Evolutionary conservation across 208 protist genomes (phyloP), one percentile per base, ranked within the genome.

Genomic region (Crithidia bombi): DNA sequence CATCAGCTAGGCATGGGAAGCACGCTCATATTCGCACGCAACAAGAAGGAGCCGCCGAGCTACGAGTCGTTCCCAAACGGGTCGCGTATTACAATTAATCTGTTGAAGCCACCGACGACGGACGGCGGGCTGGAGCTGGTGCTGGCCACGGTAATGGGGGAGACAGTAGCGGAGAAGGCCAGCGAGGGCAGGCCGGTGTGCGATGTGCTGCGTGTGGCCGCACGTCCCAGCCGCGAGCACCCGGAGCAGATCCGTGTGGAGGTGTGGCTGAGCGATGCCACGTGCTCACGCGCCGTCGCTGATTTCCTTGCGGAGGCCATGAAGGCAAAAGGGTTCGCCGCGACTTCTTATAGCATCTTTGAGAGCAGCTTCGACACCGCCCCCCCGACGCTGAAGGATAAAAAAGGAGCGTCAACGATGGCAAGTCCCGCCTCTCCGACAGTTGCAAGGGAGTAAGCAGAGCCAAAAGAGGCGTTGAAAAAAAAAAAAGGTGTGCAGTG

Each of bases 11-110:
- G 79, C 49, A 83, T 84, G 38, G 89, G 91, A 38, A 90, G 82
- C 75, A 92, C 82, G 21, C 86, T 91, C 74, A 90, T 96, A 43
- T 90, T 96, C 56, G 73, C 91, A 0, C 85, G 91, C 44, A 83
- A 94, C 43, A 86, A 91, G 65, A 90, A 92, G 76, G 85, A 93
- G 64, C 70, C 70, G n/a, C 79, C 91, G 28, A 92, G 81, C 75
- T 96, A 88, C 76, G 91, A 96, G 72, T 79, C 82, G n/a, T 94
- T 94, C 65, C 89, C 91, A 10, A 80, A 93, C 52, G 91, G 91
- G 5, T 89, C 81, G 50, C 87, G 91, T 30, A 66, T 96, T 32
- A 70, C 92, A 39, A 71, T 96, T 54, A 91, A 86, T 66, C 58
- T 94, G 15, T 67, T 87, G 75, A 87, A 81, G 36, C 41, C 83